Evolutionary conservation across 768 basidiomycete species (phyloP).

Genomic region (Suillus variegatus): DNA sequence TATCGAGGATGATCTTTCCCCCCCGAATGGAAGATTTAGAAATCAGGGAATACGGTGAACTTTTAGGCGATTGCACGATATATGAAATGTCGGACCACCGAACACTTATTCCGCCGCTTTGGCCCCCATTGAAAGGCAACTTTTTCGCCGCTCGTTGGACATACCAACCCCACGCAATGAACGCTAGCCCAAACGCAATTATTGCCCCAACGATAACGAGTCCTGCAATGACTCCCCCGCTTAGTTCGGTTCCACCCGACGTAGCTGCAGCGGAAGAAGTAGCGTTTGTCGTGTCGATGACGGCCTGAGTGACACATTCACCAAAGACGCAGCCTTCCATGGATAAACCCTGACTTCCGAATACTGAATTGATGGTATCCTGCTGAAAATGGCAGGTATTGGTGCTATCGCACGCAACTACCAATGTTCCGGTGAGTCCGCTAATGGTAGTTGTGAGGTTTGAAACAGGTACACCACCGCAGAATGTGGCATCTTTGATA

Average conservation of each 20-base stretch:
- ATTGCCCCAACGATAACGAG: constrained; percentile 80
- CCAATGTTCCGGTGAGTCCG: constrained; percentile 61
- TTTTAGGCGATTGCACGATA: constrained; percentile 41
- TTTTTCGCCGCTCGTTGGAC: constrained; percentile 64
- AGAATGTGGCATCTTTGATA: constrained; percentile 68
- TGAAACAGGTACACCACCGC: constrained; percentile 50
- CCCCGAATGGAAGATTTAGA: constrained; percentile 1
- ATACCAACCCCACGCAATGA: constrained; percentile 64
- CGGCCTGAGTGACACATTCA: constrained; percentile 83
- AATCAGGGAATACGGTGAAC: background rate
- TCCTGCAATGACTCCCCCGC: constrained; percentile 88
- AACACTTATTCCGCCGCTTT: constrained; percentile 58
- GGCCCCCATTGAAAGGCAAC: constrained; percentile 37
- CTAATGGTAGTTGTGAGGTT: constrained; percentile 68
- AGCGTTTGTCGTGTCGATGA: constrained; percentile 60
- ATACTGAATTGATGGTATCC: constrained; percentile 59
- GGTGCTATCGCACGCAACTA: constrained; percentile 64
- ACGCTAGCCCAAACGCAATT: constrained; percentile 52
- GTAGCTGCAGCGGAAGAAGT: constrained; percentile 32
- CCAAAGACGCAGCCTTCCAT: constrained; percentile 80
- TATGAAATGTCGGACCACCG: constrained; percentile 74
- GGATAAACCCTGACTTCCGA: constrained; percentile 72
- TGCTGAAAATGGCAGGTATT: constrained; percentile 81
- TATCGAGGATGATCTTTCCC: constrained; percentile 68
- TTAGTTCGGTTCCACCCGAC: constrained; percentile 47